Evolutionary conservation across 2,329 filamentous ascomycete species (phyloP).

Genomic region (Aureobasidium mangrovei): DNA sequence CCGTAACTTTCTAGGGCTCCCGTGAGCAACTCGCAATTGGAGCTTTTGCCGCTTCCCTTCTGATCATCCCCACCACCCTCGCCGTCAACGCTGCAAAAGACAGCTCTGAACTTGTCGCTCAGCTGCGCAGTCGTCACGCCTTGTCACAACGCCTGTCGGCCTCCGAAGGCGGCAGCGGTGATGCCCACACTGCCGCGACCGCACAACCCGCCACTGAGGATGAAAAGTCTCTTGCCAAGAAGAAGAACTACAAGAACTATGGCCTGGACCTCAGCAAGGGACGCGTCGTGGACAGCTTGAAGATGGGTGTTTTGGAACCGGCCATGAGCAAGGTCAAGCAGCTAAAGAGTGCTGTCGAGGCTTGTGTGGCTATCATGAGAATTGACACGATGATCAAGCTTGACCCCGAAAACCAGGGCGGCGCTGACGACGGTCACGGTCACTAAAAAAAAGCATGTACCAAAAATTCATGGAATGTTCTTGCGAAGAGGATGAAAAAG

Average conservation of each 20-base stretch:
- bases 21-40: slow-evolving; percentile 96
- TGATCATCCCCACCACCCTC: slow-evolving; percentile 91
- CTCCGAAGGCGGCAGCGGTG: slow-evolving; percentile 25
- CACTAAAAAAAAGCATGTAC: slow-evolving; percentile 18
- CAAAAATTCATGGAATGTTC: not conserved
- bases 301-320: slow-evolving; percentile 90
- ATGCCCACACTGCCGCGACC: slow-evolving; percentile 18
- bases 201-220: slow-evolving; percentile 51
- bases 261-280: slow-evolving; percentile 83
- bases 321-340: slow-evolving; percentile 98
- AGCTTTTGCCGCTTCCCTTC: slow-evolving; percentile 90
- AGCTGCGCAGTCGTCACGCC: slow-evolving; percentile 88
- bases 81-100: slow-evolving; percentile 97
- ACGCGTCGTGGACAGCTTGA: slow-evolving; percentile 85
- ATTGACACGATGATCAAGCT: slow-evolving; percentile 98
- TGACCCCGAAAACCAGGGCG: slow-evolving; percentile 71
- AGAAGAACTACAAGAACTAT: slow-evolving; percentile 99
- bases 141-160: slow-evolving; percentile 80
- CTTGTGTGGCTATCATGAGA: slow-evolving; percentile 97
- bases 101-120: slow-evolving; percentile 85
- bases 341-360: slow-evolving; percentile 96
- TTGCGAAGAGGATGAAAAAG: not conserved
- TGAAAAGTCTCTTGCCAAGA: slow-evolving; percentile 80
- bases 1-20: slow-evolving; percentile 49
- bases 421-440: slow-evolving; percentile 54